phyloP scores from a whole-genome alignment of 1,284 basidiomycete genomes.

The Trichosporon inkin region DNA sequence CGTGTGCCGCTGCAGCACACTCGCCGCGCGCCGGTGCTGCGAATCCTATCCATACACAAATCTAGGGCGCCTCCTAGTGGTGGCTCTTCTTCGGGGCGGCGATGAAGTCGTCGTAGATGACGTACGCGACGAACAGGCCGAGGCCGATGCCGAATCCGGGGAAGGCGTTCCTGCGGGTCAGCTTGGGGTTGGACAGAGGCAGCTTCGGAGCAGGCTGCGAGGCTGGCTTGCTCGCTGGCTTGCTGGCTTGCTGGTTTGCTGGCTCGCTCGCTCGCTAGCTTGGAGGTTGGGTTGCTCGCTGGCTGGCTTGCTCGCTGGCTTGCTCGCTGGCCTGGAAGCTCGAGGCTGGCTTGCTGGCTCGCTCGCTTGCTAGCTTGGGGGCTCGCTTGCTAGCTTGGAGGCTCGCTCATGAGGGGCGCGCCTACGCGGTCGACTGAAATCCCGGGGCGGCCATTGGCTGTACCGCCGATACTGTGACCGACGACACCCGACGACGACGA shows the following conservation, averaged over 20 bases:
- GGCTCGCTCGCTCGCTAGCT: no score
- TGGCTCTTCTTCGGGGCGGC: slow-evolving; percentile 33
- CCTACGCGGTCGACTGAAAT: not conserved
- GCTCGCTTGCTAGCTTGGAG: no score
- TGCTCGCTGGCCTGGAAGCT: no score
- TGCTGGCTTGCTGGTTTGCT: no score
- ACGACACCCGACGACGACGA: not conserved
- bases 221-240: no score
- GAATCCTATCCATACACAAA: slow-evolving; percentile 11
- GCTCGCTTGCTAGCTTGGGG: no score
- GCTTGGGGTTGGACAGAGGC: not conserved
- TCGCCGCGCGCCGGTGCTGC: not conserved
- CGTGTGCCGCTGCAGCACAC: no score
- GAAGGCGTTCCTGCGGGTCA: slow-evolving; percentile 64
- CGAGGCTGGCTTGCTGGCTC: no score
- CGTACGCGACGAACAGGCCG: slow-evolving; percentile 84
- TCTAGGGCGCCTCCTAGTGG: slow-evolving; percentile 15
- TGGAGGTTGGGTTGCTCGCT: no score
- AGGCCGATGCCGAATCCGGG: slow-evolving; percentile 89
- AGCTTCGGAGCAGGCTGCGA: not conserved
- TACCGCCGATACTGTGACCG: not conserved
- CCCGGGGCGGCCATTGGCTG: not conserved
- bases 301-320: no score
- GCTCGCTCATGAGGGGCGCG: no score
- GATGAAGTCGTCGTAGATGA: slow-evolving; percentile 66